Base-by-base conservation (phyloP, 805 yeast species). In the Kluyveromyces starmeri region DNA sequence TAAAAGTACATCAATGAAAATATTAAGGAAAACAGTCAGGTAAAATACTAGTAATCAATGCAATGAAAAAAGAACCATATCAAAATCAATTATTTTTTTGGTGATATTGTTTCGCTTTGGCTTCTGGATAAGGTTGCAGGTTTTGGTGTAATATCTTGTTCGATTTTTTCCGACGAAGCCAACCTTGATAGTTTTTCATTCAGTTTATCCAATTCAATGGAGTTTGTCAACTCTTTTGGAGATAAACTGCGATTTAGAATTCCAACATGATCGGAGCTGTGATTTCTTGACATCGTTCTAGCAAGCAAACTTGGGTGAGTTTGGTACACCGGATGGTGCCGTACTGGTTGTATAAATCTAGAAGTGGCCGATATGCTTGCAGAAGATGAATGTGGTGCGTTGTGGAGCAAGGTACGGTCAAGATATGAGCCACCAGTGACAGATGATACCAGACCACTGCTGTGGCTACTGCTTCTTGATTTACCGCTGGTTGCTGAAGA, bases 121-220 rank as follows among this genome's bases (percentile, higher is more conserved):
- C 50, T 46, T 39, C 48, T 40, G 15, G 21, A 15, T 12, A 21
- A 21, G 25, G 20, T 27, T 12, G 21, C 29, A 7, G 33, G 10
- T 12, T 31, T 35, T 18, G 37, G 20, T 5, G 28, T 33, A 11
- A 25, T 22, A 33, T 36, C 34, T 13, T 19, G 31, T 9, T 30
- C 29, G 17, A 30, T 33, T 25, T 36, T 32, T 24, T 40, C 42
- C 18, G 35, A 29, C n/a, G 42, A 35, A 14, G 44, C 47, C 29
- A 57, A 35, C 14, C 46, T 47, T 5, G 50, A 37, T 12, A 57
- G 32, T 35, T 53, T 61, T 38, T 59, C 63, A 16, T 56, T 52
- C 12, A 61, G 37, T 26, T 50, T 50, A 7, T 55, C 58, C 6
- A 55, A 37, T 36, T 55, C 51, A 29, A 54, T 37, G 12, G 33